Percentiles rank a stretch among this genome's conserved stretches.
phyloP scores from a whole-genome alignment of 495 filamentous ascomycete genomes.

The Trypethelium eluteriae region DNA sequence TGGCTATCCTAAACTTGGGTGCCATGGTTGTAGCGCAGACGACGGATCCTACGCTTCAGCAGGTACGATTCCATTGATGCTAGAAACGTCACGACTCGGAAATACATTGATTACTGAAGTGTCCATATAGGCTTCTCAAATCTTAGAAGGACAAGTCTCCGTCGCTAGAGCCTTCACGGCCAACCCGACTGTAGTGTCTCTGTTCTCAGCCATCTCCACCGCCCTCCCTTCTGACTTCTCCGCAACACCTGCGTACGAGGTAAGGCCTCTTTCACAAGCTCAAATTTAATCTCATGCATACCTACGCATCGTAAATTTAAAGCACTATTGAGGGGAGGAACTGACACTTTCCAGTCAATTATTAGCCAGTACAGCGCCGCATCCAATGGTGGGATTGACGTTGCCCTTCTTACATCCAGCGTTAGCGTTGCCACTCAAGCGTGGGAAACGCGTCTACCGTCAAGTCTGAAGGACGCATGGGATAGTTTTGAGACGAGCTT shows the following conservation, averaged over 20 bases:
- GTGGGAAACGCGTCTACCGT: background rate
- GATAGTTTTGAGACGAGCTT: slow-evolving; percentile 8
- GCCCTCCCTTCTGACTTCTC: background rate
- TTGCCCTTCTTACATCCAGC: background rate
- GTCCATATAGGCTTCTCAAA: background rate
- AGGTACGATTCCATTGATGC: background rate
- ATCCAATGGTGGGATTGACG: background rate
- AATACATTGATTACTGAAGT: background rate
- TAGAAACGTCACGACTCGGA: background rate
- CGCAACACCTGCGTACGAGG: background rate
- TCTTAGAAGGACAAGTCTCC: background rate
- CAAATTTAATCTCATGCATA: too few species aligned
- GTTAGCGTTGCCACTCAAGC: background rate
- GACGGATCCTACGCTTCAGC: background rate
- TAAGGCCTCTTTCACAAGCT: background rate
- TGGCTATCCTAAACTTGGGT: background rate
- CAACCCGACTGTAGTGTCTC: background rate
- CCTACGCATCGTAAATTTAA: too few species aligned
- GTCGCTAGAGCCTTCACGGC: background rate
- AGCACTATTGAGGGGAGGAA: background rate
- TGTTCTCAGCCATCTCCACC: background rate
- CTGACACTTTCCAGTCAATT: slow-evolving; percentile 1
- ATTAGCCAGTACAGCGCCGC: background rate
- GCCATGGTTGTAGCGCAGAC: background rate
- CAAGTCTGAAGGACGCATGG: background rate